Evolutionary conservation across 2,329 filamentous ascomycete species (phyloP).

Genomic region (Neospermospora avenae): DNA sequence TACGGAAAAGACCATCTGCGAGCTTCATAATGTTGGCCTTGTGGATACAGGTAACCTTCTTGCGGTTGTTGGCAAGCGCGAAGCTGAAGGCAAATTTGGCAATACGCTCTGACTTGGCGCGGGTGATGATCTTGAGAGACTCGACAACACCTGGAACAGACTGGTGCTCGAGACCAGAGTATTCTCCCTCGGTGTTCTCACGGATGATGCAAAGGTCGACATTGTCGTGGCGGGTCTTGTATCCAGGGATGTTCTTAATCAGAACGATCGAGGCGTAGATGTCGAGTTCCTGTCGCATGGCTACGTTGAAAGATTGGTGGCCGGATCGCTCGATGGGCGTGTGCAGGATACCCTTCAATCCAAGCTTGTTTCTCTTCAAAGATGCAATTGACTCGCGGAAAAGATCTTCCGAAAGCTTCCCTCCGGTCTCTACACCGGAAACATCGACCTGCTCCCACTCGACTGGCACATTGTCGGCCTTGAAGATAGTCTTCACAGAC

Average conservation of each 20-base stretch:
- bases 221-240: conserved; percentile 94
- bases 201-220: conserved; percentile 99
- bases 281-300: conserved; percentile 97
- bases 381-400: conserved; percentile 96
- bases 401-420: conserved; percentile 84
- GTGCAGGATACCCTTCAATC: conserved; percentile 97
- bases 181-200: conserved; percentile 99
- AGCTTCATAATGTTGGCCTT: conserved; percentile 99
- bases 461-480: conserved; percentile 97
- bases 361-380: conserved; percentile 97
- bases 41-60: conserved; percentile 99
- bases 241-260: conserved; percentile 99
- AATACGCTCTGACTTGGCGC: conserved; percentile 98
- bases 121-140: conserved; percentile 99
- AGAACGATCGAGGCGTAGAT: conserved; percentile 98
- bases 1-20: conserved; percentile 96
- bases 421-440: conserved; percentile 80
- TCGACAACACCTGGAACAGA: conserved; percentile 94
- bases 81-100: conserved; percentile 99
- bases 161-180: conserved; percentile 98
- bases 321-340: conserved; percentile 95
- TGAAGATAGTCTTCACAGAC: conserved; percentile 98
- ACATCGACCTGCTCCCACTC: conserved; percentile 99
- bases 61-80: conserved; percentile 95
- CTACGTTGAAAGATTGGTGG: conserved; percentile 99